Evolutionary conservation across 176 grass and related monocot species (phyloP).

Genomic region (Coix lacrymajobi): DNA sequence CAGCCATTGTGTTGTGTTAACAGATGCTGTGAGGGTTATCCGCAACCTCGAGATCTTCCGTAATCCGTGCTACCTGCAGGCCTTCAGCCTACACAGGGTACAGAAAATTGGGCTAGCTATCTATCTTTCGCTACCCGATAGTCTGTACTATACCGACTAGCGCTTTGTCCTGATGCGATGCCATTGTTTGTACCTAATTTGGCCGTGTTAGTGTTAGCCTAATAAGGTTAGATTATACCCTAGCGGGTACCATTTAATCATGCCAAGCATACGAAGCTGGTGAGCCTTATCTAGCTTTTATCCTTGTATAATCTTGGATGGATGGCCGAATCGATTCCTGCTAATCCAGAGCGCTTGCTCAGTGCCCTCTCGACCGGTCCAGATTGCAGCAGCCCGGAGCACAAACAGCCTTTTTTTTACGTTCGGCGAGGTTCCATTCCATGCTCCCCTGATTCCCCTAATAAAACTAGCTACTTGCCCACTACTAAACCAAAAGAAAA

Average conservation of each 20-base stretch:
- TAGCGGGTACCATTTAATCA: background rate
- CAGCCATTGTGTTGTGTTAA: background rate
- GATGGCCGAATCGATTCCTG: constrained; percentile 16
- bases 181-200: background rate
- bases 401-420: background rate
- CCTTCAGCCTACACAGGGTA: background rate
- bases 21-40: background rate
- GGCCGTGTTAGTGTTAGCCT: background rate
- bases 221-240: background rate
- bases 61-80: background rate
- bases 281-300: constrained; percentile 33
- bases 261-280: background rate
- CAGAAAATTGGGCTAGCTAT: background rate
- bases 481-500: background rate
- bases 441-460: background rate
- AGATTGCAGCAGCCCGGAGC: constrained; percentile 28
- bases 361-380: constrained; percentile 31
- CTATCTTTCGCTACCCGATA: background rate
- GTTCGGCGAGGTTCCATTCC: constrained; percentile 16
- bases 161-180: background rate
- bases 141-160: background rate
- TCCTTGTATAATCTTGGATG: background rate
- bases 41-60: background rate
- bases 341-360: constrained; percentile 9
- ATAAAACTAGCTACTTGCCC: background rate